Evolutionary conservation across 176 grass and related monocot species (phyloP).

Genomic region (Carex scoparia): DNA sequence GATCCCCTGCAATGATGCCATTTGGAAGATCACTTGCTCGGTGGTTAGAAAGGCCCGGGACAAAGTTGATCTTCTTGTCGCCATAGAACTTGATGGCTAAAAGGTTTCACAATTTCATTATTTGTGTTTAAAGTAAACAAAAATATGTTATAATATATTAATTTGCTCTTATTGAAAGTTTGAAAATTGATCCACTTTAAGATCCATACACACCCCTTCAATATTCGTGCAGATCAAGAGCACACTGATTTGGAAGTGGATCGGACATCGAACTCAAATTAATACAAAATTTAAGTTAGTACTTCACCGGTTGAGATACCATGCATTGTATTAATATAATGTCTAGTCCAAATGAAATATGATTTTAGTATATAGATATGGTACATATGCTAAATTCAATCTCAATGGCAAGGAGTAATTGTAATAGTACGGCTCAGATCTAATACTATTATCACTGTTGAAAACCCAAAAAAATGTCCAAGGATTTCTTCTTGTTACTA

Average conservation of each 20-base stretch:
- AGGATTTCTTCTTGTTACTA: no score
- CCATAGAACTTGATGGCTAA: background rate
- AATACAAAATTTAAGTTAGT: background rate
- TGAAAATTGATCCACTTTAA: background rate
- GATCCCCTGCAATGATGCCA: background rate
- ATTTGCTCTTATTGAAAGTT: background rate
- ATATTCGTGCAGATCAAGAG: no score
- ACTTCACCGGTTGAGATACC: background rate
- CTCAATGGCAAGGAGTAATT: background rate
- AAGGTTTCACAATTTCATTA: background rate
- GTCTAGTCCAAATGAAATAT: background rate
- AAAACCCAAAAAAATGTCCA: background rate
- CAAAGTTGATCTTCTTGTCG: constrained; percentile 13
- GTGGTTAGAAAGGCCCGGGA: constrained; percentile 25
- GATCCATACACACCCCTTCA: no score
- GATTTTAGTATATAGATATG: background rate
- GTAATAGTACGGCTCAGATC: background rate
- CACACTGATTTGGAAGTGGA: no score
- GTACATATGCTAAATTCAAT: background rate
- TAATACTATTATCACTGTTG: background rate
- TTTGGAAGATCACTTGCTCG: constrained; percentile 35
- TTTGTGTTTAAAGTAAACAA: background rate
- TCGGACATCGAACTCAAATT: no score
- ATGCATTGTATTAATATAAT: background rate
- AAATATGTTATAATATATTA: background rate